phyloP scores from a whole-genome alignment of 2,329 filamentous ascomycete species.

The Apiospora pterosperma region DNA sequence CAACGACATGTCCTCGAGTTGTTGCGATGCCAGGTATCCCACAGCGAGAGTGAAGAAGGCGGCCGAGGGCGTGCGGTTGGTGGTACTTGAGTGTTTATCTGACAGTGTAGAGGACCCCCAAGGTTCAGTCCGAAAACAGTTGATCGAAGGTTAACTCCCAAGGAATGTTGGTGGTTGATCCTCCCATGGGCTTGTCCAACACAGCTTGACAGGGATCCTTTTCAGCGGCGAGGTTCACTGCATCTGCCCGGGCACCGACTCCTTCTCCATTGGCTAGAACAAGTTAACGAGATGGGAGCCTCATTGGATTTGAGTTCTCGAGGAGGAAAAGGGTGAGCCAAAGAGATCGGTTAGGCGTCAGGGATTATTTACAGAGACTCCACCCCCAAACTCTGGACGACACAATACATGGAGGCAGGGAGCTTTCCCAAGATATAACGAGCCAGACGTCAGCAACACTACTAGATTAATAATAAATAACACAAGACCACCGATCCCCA shows the following conservation, averaged over 20 bases:
- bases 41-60: background rate
- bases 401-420: background rate
- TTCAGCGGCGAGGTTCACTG: background rate
- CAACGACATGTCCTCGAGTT: constrained; percentile 11
- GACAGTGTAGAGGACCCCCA: background rate
- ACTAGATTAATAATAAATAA: background rate
- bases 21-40: background rate
- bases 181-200: constrained; percentile 2
- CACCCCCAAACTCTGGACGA: background rate
- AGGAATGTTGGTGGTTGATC: background rate
- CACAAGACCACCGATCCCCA: background rate
- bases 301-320: constrained; percentile 5
- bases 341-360: background rate
- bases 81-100: background rate
- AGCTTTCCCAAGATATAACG: background rate
- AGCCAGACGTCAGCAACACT: background rate
- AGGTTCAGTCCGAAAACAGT: constrained; percentile 3
- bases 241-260: background rate
- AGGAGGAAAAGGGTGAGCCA: background rate
- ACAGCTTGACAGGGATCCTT: background rate
- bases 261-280: constrained; percentile 1
- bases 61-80: background rate
- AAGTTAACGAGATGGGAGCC: background rate
- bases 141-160: background rate
- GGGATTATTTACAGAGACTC: background rate